Evolutionary conservation across 495 filamentous ascomycete genomes (phyloP), one percentile per base, ranked within the genome.

Genomic region (Aspergillus coremiiformis): DNA sequence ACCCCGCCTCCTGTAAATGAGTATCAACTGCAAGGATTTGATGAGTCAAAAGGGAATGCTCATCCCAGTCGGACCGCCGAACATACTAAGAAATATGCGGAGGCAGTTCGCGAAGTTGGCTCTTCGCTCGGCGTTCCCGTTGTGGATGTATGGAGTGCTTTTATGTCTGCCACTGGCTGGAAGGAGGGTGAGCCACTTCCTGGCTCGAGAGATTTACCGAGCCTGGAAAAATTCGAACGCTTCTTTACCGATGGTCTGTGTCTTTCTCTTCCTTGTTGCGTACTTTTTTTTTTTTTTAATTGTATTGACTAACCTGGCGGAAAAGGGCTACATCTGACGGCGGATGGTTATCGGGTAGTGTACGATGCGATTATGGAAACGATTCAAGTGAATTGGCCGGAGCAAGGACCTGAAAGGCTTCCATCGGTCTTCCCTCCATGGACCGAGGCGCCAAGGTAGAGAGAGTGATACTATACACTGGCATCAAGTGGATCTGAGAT

Each of bases 1-100:
- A 89, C 83, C 0, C 88, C 90, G 22, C 83, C 89, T 1, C 89
- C 90, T 1, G 63, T 95, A 29, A 85, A 93, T 58, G 85, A 96
- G 69, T 85, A 91, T 57, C 78, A 79, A 49, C 64, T 78, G 23
- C 70, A 77, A 43, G 62, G 66, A 44, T 64, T 74, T 15, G 85
- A 90, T 58, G 56, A 69, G 37, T 68, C 60, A 5, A 70, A 66
- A 26, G 79, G 77, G 5, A 68, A 73, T 39, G 54, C 65, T 3
- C 68, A 75, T 53, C 73, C 75, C 9, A 80, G 73, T 27, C 75
- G 90, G 45, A 81, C 80, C 17, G 82, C 85, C 21, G 75, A 70
- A 19, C 57, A 74, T 52, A 86, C 87, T 32, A 84, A 84, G 52
- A 57, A 64, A 23, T 96, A 94, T 66, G 87, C 85, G 2, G 78